phyloP scores from a whole-genome alignment of 345 rosid genomes.

The Syzygium aromaticum region DNA sequence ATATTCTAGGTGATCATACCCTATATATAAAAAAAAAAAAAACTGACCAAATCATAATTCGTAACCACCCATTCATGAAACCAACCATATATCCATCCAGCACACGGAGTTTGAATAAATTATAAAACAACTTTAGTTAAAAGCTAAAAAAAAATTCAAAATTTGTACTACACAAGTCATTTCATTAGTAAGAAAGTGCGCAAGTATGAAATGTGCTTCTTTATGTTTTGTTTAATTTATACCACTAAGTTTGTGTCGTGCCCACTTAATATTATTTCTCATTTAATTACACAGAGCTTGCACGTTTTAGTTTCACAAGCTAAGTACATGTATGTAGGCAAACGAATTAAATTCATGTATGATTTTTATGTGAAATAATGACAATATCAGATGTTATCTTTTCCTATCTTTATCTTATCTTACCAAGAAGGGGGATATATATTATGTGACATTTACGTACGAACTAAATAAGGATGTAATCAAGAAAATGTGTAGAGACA shows the following conservation, averaged over 20 bases:
- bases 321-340: not conserved
- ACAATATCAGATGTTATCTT: not conserved
- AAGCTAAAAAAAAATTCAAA: not conserved
- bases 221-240: not conserved
- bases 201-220: not conserved
- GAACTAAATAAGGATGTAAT: not conserved
- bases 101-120: not conserved
- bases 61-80: not conserved
- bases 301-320: not conserved
- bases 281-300: not conserved
- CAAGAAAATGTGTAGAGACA: not conserved
- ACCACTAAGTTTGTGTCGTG: not conserved
- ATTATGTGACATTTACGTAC: not conserved
- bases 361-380: not conserved
- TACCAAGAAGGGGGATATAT: not conserved
- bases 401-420: not conserved
- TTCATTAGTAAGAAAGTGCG: not conserved
- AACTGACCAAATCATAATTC: not conserved
- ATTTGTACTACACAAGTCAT: not conserved
- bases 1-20: not conserved
- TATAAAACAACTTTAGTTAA: not conserved
- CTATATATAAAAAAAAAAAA: not conserved
- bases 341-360: not conserved
- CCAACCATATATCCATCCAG: not conserved
- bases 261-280: not conserved